A percentile compares a stretch with the other conserved stretches of the same genome.
phyloP scores from a whole-genome alignment of 306 rosid species.

The Quercus rubra region DNA sequence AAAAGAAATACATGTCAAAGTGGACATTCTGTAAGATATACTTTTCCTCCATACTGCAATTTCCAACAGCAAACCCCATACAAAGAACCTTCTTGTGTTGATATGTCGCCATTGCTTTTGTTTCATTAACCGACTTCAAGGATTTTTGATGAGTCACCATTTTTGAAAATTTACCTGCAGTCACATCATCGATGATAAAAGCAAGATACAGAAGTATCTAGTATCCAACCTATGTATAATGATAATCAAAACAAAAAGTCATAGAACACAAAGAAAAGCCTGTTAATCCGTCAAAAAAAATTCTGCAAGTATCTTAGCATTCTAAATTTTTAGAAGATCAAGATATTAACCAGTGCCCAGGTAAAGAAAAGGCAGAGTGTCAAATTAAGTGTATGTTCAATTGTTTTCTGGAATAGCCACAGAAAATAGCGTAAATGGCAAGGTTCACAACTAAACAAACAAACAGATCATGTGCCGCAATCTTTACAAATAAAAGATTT shows the following conservation, averaged over 20 bases:
- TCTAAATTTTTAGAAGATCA: neutral
- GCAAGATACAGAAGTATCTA: neutral
- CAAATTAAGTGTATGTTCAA: neutral
- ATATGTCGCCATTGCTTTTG: slow-evolving; percentile 74
- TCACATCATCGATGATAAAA: neutral
- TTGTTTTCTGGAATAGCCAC: neutral
- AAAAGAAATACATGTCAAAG: too few relatives aligned
- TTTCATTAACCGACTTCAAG: slow-evolving; percentile 69
- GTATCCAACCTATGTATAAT: neutral
- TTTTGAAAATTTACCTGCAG: slow-evolving; percentile 73
- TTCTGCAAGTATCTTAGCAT: neutral
- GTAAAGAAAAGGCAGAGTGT: neutral
- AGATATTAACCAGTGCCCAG: neutral
- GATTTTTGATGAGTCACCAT: slow-evolving; percentile 79
- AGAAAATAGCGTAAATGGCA: neutral
- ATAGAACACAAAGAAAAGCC: neutral
- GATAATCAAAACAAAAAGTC: neutral
- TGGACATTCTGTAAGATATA: slow-evolving; percentile 49
- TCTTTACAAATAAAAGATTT: neutral
- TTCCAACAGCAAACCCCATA: slow-evolving; percentile 90
- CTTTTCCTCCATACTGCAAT: slow-evolving; percentile 81
- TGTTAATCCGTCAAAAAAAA: neutral
- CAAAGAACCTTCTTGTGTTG: slow-evolving; percentile 87
- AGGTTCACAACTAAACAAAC: neutral
- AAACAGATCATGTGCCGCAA: neutral